These are phyloP conservation scores for Hypoxylon sp. DNA, from an alignment of 2,329 filamentous ascomycete species.

Conservation along the genomic window DNA sequence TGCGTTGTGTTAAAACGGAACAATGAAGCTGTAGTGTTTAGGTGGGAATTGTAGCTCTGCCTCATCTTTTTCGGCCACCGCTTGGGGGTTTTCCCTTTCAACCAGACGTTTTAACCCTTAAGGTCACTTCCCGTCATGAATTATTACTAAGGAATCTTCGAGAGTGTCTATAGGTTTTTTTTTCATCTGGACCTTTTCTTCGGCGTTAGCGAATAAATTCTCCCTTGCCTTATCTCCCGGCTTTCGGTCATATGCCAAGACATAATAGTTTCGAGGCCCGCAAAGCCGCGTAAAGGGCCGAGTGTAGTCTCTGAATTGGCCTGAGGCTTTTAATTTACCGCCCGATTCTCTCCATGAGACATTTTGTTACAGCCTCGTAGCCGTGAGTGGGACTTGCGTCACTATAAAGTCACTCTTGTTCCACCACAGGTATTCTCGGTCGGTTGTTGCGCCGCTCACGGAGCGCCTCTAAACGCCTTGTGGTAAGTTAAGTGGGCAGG, in stretches of 20 bases:
- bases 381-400: conserved; percentile 34
- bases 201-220: conserved; percentile 4
- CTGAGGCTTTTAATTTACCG: conserved; percentile 35
- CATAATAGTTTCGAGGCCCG: conserved; percentile 41
- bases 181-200: not conserved
- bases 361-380: conserved; percentile 49
- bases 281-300: conserved; percentile 47
- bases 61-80: no score
- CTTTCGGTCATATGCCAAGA: conserved; percentile 38
- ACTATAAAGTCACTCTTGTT: conserved; percentile 24
- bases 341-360: conserved; percentile 43
- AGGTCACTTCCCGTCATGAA: no score
- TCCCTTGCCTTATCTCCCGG: conserved; percentile 30
- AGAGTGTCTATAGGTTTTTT: not conserved
- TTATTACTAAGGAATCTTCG: conserved; percentile 1
- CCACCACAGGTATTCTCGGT: conserved; percentile 33
- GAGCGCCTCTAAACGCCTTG: conserved; percentile 18
- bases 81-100: no score
- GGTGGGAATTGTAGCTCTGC: no score
- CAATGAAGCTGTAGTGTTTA: no score
- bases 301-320: conserved; percentile 30
- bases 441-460: conserved; percentile 27
- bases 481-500: conserved; percentile 18
- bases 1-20: no score
- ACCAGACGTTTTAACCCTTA: no score